These are phyloP conservation scores for Udeniomyces megalosporus DNA, from an alignment of 768 basidiomycete genomes.

Conservation along the genomic window DNA sequence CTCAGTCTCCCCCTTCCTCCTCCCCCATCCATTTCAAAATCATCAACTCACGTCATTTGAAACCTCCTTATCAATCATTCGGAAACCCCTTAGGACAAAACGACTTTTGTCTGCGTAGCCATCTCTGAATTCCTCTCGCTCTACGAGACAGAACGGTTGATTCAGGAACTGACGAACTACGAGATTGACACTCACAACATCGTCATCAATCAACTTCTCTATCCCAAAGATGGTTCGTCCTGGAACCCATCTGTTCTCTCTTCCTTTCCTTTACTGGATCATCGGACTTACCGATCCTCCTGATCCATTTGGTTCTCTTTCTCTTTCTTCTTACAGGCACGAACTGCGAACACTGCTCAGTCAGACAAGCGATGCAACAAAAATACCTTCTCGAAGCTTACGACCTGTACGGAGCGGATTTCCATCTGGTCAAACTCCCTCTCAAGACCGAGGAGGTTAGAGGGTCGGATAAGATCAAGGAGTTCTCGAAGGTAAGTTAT, in stretches of 20 bases:
- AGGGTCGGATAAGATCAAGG: slow-evolving; percentile 79
- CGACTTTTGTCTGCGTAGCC: slow-evolving; percentile 95
- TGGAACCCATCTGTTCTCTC: background rate
- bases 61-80: too few relatives aligned
- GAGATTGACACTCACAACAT: slow-evolving; percentile 98
- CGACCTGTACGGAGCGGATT: slow-evolving; percentile 94
- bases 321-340: slow-evolving; percentile 43
- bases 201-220: slow-evolving; percentile 91
- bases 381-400: slow-evolving; percentile 93
- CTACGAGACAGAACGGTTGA: slow-evolving; percentile 95
- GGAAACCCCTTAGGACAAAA: slow-evolving; percentile 78
- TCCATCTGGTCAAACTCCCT: slow-evolving; percentile 88
- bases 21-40: background rate
- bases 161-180: slow-evolving; percentile 75
- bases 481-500: slow-evolving; percentile 51
- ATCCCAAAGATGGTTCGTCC: slow-evolving; percentile 67
- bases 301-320: background rate
- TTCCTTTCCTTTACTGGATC: background rate
- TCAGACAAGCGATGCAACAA: slow-evolving; percentile 94
- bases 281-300: too few relatives aligned
- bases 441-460: slow-evolving; percentile 92
- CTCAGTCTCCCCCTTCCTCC: background rate
- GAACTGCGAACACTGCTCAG: slow-evolving; percentile 86
- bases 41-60: too few relatives aligned
- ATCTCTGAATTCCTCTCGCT: slow-evolving; percentile 96